Evolutionary conservation across 129 eudicot species (phyloP), one percentile per base, ranked within the genome.

Genomic region (Lactuca saligna): DNA sequence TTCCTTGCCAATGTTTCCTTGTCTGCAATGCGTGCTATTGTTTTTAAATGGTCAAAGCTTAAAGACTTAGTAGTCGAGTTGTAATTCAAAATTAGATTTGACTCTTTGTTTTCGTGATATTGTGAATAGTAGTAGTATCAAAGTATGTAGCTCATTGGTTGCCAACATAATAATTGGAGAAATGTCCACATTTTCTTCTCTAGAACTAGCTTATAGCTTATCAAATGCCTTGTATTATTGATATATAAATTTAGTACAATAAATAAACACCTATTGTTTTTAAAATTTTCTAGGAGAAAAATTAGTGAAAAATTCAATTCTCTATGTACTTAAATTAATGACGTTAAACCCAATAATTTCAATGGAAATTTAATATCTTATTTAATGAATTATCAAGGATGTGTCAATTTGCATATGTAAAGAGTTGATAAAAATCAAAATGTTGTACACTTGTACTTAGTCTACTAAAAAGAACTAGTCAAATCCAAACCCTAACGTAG

Each of bases 401-500:
- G 17, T 29, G 31, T 13, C 69, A 41, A 11, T 29, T 5, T 44
- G 3, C 42, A 50, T 49, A 44, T 17, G 32, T 12, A 29, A 25
- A 29, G 51, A 37, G 17, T 6, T 50, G 16, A n/a, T 31, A 46
- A 50, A 46, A 46, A 46, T 46, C 51, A 46, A 46, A 12, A 49
- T 4, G 46, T 49, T 8, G 59, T 15, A 46, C 41, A 48, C 31
- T 49, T 8, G 46, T 15, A 46, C 41, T 65, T 49, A 49, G 44
- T 31, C 70, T 50, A 48, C 29, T 44, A n/a, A 65, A 4, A 65
- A 49, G 59, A 66, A 29, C 54, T 66, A 15, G 71, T 32, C 60
- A 66, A 66, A 33, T 50, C n/a, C 46, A 50, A 51, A 49, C 34
- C 60, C 59, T n/a, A 66, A 41, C 48, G 35, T n/a, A 31, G 50